Percentiles rank a stretch among this genome's conserved stretches.
phyloP scores from a whole-genome alignment of 352 stramenopile genomes.

The Phytophthora kernoviae region DNA sequence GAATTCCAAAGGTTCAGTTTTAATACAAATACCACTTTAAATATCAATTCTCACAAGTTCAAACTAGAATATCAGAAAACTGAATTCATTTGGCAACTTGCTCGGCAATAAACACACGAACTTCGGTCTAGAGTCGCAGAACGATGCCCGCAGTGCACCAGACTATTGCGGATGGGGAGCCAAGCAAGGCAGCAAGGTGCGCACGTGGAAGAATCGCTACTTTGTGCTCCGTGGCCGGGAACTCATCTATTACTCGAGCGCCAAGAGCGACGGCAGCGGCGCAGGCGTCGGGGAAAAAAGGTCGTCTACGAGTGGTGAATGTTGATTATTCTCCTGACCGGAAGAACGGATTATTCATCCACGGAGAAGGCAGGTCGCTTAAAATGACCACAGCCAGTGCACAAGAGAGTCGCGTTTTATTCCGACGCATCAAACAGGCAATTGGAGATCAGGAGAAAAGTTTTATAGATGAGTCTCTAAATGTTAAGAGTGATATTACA shows the following conservation, averaged over 20 bases:
- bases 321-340: conserved; percentile 56
- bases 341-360: conserved; percentile 61
- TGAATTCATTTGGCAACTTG: conserved; percentile 5
- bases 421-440: conserved; percentile 48
- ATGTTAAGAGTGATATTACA: background rate
- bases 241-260: conserved; percentile 60
- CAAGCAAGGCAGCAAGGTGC: conserved; percentile 77
- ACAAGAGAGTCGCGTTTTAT: conserved; percentile 60
- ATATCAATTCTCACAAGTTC: background rate
- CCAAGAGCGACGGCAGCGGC: conserved; percentile 39
- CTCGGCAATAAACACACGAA: no score
- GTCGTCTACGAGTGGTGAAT: conserved; percentile 54
- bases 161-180: conserved; percentile 65
- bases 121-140: no score
- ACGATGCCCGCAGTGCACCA: conserved; percentile 15
- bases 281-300: conserved; percentile 60
- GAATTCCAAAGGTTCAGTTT: background rate
- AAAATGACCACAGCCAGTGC: conserved; percentile 64
- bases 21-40: background rate
- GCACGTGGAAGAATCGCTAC: conserved; percentile 76
- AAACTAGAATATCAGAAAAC: background rate
- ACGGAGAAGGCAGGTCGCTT: conserved; percentile 59
- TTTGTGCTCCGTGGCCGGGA: conserved; percentile 66
- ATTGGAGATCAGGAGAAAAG: conserved; percentile 39
- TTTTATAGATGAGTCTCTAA: conserved; percentile 16